A percentile compares a stretch with the other conserved stretches of the same genome.
Conservation (phyloP, 176 grass and related monocot species). For the Lolium perenne region DNA sequence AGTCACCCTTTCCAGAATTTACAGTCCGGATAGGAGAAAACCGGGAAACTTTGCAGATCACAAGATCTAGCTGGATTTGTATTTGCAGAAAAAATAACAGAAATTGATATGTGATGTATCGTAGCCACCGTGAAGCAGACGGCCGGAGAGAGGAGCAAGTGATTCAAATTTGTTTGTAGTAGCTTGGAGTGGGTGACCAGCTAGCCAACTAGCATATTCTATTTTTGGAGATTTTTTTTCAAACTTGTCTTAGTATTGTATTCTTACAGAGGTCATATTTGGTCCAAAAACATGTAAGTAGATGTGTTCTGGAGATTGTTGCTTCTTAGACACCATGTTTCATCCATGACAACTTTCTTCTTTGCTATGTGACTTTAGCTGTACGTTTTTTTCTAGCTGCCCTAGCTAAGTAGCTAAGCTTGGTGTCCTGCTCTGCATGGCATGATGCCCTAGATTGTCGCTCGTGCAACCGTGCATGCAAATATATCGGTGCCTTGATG, state of each 20-base stretch:
- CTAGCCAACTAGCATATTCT: conserved; percentile 31
- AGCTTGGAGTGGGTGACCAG: conserved; percentile 45
- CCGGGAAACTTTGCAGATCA: conserved; percentile 26
- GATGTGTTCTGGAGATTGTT: neutral
- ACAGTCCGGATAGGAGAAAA: conserved; percentile 28
- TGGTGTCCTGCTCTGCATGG: neutral
- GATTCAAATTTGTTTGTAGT: conserved; percentile 33
- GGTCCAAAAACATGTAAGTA: conserved; percentile 46
- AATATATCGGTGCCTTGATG: conserved; percentile 32
- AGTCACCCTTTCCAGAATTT: conserved; percentile 43
- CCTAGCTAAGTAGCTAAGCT: conserved; percentile 6
- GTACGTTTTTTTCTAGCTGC: neutral
- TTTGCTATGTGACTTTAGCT: neutral
- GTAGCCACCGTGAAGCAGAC: neutral
- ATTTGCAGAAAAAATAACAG: neutral
- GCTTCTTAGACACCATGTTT: conserved; percentile 9
- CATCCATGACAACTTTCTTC: conserved; percentile 14
- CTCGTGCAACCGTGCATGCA: neutral
- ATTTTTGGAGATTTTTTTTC: conserved; percentile 24
- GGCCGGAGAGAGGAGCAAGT: neutral
- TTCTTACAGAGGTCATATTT: conserved; percentile 37
- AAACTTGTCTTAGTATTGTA: neutral
- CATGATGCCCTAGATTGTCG: neutral
- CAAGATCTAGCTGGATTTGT: conserved; percentile 45
- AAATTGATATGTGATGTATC: conserved; percentile 14